Conservation (phyloP, 805 yeast species). For the Wickerhamomyces chaumierensis region DNA sequence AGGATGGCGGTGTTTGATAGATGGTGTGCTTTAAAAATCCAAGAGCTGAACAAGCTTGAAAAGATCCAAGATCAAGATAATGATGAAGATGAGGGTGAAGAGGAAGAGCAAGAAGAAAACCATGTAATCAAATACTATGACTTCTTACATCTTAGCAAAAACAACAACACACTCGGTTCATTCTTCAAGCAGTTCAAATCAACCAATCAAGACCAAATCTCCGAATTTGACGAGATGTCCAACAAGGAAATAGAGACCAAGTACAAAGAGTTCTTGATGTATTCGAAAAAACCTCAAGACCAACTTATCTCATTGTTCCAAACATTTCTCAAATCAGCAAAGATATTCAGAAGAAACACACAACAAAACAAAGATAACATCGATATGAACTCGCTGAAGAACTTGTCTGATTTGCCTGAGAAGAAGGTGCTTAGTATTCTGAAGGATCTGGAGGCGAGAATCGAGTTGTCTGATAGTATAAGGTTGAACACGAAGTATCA, state of each 20-base stretch:
- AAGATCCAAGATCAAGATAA: background rate
- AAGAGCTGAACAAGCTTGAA: background rate
- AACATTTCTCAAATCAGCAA: slow-evolving; percentile 6
- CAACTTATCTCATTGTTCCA: slow-evolving; percentile 13
- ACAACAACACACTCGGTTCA: slow-evolving; percentile 19
- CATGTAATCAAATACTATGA: slow-evolving; percentile 1
- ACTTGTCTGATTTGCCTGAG: no score
- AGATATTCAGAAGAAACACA: slow-evolving; percentile 12
- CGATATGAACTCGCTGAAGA: no score
- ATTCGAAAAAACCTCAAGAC: slow-evolving; percentile 8
- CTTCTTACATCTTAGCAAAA: slow-evolving; percentile 17
- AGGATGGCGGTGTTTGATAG: slow-evolving; percentile 31
- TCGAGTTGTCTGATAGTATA: no score
- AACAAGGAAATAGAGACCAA: slow-evolving; percentile 25
- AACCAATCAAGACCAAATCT: slow-evolving; percentile 19
- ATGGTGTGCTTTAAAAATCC: slow-evolving; percentile 26
- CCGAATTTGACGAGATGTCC: slow-evolving; percentile 18
- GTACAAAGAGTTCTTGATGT: slow-evolving; percentile 23
- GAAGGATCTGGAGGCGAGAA: no score
- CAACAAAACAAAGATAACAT: background rate
- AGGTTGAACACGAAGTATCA: no score
- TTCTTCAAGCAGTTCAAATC: slow-evolving; percentile 30
- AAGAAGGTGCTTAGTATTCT: no score
- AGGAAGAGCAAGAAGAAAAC: slow-evolving; percentile 2
- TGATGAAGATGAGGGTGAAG: slow-evolving; percentile 1